Conservation (phyloP, 208 protist species). For the Trypanosoma melophagium region DNA sequence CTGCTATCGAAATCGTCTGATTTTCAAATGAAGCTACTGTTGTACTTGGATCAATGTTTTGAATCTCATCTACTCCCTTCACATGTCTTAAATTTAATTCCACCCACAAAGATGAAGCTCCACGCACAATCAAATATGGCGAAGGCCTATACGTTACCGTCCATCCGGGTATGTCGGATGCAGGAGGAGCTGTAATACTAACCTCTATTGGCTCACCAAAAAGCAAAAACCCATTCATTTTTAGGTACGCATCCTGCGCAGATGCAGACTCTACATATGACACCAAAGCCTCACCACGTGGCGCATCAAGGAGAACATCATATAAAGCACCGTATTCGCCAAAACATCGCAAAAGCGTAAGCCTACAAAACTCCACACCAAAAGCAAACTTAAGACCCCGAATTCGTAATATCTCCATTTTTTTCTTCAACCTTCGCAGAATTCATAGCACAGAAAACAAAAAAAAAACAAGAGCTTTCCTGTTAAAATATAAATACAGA, state of each 20-base stretch:
- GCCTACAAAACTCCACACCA: slow-evolving; percentile 57
- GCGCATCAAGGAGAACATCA: slow-evolving; percentile 66
- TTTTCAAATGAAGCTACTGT: slow-evolving; percentile 42
- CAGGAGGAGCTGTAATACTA: slow-evolving; percentile 43
- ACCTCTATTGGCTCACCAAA: slow-evolving; percentile 53
- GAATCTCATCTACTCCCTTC: slow-evolving; percentile 40
- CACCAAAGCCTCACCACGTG: slow-evolving; percentile 45
- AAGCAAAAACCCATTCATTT: slow-evolving; percentile 59
- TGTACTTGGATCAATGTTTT: slow-evolving; percentile 38
- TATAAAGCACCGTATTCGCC: slow-evolving; percentile 34
- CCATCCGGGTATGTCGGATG: slow-evolving; percentile 50
- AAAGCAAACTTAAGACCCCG: slow-evolving; percentile 49
- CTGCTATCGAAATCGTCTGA: slow-evolving; percentile 23
- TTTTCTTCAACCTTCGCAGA: background rate
- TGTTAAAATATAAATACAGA: background rate
- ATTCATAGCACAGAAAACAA: background rate
- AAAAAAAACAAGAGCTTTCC: background rate
- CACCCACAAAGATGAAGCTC: slow-evolving; percentile 53
- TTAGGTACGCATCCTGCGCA: slow-evolving; percentile 69
- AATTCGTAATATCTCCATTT: slow-evolving; percentile 64
- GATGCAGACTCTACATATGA: slow-evolving; percentile 51
- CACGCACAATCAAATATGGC: slow-evolving; percentile 40
- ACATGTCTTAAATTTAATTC: slow-evolving; percentile 54
- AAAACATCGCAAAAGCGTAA: slow-evolving; percentile 53
- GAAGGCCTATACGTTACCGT: slow-evolving; percentile 51